These are phyloP conservation scores for Panicum miliaceum DNA, from an alignment of 176 grass and related monocot species.

Conservation along the genomic window DNA sequence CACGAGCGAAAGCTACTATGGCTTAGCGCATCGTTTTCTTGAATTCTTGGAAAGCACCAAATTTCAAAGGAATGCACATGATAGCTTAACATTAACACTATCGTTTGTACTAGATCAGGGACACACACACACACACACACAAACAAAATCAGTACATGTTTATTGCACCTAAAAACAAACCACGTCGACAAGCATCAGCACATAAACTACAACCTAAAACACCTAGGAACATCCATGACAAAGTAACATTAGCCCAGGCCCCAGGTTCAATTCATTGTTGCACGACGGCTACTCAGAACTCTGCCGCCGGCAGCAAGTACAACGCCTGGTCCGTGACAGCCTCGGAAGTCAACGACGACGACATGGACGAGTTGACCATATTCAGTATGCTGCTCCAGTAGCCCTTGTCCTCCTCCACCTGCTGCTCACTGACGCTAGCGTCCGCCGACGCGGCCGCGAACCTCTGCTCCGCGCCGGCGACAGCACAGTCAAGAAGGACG, in stretches of 20 bases:
- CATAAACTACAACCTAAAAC: neutral
- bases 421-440: neutral
- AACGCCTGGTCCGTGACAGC: constrained; percentile 17
- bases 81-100: constrained; percentile 6
- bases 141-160: constrained; percentile 38
- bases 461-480: constrained; percentile 17
- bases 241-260: constrained; percentile 31
- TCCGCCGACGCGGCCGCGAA: constrained; percentile 23
- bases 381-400: constrained; percentile 79
- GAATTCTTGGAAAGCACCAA: neutral
- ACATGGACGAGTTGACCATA: constrained; percentile 63
- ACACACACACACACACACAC: neutral
- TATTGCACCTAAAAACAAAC: constrained; percentile 32
- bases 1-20: too few relatives aligned
- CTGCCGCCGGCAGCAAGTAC: constrained; percentile 28
- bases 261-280: constrained; percentile 1
- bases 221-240: constrained; percentile 11
- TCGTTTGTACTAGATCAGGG: constrained; percentile 18
- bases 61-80: neutral
- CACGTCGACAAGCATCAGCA: neutral
- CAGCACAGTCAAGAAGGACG: constrained; percentile 16
- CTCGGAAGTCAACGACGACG: constrained; percentile 40
- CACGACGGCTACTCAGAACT: constrained; percentile 33
- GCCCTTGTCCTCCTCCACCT: constrained; percentile 41
- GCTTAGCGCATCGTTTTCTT: too few relatives aligned